Base-by-base conservation (phyloP, 2,329 filamentous ascomycete species). In the Stagonosporopsis rhizophila region DNA sequence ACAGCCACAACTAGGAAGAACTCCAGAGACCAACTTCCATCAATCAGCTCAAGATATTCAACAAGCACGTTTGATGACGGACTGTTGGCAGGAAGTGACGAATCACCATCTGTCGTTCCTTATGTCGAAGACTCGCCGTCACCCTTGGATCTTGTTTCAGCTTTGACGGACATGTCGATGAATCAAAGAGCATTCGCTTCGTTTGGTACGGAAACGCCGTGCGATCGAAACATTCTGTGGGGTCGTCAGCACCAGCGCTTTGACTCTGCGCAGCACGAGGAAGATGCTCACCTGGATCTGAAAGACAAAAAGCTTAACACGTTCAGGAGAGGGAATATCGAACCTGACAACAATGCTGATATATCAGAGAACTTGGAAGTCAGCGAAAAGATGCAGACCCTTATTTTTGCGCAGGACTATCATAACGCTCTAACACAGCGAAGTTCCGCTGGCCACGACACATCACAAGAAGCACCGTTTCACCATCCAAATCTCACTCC, bases 351-450 rank as follows among this genome's bases (percentile, higher is more conserved):
- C 9, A 37, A 27, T 17, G 17, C 48, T 12, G n/a, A 27, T 20
- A 60, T 39, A 30, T 48, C 58, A 5, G 52, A 65, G 14, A 39
- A 48, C 12, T 22, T 28, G 4, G 28, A 66, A 1, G 52, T 67
- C 52, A 60, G 63, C 37, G 65, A 68, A 7, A 66, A 61, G 42
- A 28, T 40, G 28, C 52, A 45, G 25, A 46, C 52, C 15, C 48
- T 64, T 30, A 67, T 64, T 46, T 68, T 71, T 40, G 67, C 64
- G 12, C 67, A 72, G 51, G 72, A 72, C 17, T 73, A 73, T 32
- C 71, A 73, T 38, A 54, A 66, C 28, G 52, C 69, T 5, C 47
- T 74, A 6, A 58, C 59, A 14, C 63, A 70, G 23, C 65, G 67
- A 34, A 70, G 70, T 40, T 59, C 66, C n/a, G 59, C 65, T 35